These are phyloP conservation scores for Rhexocercosporidium sp. DNA, from an alignment of 2,329 filamentous ascomycete species.

Conservation along the genomic window DNA sequence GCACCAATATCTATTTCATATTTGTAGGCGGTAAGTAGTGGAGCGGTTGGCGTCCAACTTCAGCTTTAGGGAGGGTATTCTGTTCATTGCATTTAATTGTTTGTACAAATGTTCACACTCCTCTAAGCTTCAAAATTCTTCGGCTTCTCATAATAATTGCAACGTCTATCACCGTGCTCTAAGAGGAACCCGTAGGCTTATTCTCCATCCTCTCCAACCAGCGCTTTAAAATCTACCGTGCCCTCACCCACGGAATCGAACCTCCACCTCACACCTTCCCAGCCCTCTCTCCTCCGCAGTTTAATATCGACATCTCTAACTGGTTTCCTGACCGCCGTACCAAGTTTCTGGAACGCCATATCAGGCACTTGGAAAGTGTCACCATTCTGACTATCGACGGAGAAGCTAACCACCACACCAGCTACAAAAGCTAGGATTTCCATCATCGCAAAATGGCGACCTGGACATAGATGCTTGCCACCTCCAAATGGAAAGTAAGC, in stretches of 20 bases:
- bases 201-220: conserved; percentile 11
- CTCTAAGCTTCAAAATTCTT: too few relatives aligned
- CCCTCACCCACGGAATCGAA: conserved; percentile 25
- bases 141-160: too few relatives aligned
- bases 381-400: conserved; percentile 16
- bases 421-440: conserved; percentile 46
- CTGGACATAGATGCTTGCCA: conserved; percentile 48
- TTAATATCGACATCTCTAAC: conserved; percentile 30
- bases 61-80: too few relatives aligned
- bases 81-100: too few relatives aligned
- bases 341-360: conserved; percentile 31
- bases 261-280: conserved; percentile 37
- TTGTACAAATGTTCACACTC: too few relatives aligned
- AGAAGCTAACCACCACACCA: conserved; percentile 42
- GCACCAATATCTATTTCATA: too few relatives aligned
- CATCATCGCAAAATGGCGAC: conserved; percentile 47
- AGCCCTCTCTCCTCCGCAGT: conserved; percentile 30
- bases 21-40: too few relatives aligned
- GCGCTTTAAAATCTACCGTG: conserved; percentile 20
- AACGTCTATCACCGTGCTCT: not conserved
- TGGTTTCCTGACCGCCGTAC: conserved; percentile 37
- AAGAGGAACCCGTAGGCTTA: not conserved
- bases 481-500: conserved; percentile 48
- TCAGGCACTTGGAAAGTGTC: conserved; percentile 24
- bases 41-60: too few relatives aligned